Conservation (phyloP, 208 protist species). For the Acanthamoeba royreba region DNA sequence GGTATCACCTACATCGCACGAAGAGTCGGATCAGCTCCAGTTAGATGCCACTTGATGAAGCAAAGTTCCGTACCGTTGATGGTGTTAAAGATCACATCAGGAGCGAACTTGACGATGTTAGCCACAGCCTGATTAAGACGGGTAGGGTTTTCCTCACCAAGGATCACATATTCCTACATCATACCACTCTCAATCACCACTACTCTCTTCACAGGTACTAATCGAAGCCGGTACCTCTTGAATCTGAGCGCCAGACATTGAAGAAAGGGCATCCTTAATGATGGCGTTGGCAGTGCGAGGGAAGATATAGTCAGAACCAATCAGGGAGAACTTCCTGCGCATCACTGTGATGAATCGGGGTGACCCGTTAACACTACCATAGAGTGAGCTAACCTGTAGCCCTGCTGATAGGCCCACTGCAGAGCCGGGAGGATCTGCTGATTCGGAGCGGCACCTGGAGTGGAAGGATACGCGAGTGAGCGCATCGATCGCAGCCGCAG, state of each 20-base stretch:
- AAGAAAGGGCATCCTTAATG: not conserved
- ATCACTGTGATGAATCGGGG: not conserved
- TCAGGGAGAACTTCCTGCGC: not conserved
- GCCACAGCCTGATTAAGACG: not conserved
- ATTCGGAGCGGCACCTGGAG: not conserved
- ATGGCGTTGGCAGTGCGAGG: constrained; percentile 15
- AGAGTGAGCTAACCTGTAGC: not conserved
- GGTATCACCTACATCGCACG: constrained; percentile 23
- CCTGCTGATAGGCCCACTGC: not conserved
- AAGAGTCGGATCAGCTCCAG: too few species aligned
- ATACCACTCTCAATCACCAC: too few species aligned
- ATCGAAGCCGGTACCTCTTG: not conserved
- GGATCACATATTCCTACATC: not conserved
- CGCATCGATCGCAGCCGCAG: too few species aligned
- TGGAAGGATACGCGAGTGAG: not conserved
- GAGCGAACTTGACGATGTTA: not conserved
- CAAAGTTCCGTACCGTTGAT: constrained; percentile 17
- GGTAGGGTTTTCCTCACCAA: not conserved
- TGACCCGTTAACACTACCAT: not conserved
- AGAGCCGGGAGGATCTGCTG: constrained; percentile 3
- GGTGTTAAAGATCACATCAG: constrained; percentile 28
- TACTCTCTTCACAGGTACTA: too few species aligned
- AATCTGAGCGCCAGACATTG: not conserved
- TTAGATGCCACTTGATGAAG: too few species aligned
- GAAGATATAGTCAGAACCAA: constrained; percentile 28